phyloP scores from a whole-genome alignment of 805 yeast species.

The Metschnikowia cerradonensis region DNA sequence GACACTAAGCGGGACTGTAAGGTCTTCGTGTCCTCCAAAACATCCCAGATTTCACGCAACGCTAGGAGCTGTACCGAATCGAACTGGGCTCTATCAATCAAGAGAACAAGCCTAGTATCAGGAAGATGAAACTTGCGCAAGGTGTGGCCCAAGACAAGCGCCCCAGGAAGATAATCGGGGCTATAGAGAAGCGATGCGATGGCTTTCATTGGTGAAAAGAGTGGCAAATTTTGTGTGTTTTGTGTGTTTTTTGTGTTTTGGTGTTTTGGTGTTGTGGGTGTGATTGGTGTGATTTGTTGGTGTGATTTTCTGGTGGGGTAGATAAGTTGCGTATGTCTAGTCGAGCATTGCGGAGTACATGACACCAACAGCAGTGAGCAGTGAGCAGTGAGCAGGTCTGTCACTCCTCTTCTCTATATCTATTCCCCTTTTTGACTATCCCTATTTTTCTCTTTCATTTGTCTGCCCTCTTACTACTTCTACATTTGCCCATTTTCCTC shows the following conservation, averaged over 20 bases:
- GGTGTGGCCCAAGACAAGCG: slow-evolving; percentile 45
- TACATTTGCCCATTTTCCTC: no score
- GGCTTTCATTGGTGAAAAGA: slow-evolving; percentile 11
- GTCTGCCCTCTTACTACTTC: no score
- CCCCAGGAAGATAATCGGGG: slow-evolving; percentile 54
- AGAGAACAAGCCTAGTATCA: slow-evolving; percentile 24
- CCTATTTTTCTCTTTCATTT: no score
- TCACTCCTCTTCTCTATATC: no score
- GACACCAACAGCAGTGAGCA: background rate
- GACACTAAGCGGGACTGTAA: slow-evolving; percentile 23
- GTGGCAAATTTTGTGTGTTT: background rate
- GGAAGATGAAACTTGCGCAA: slow-evolving; percentile 13
- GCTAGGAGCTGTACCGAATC: slow-evolving; percentile 24
- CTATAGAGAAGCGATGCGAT: slow-evolving; percentile 36
- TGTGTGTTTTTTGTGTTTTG: background rate
- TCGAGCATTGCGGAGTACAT: slow-evolving; percentile 3
- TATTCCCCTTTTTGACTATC: no score
- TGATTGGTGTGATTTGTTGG: background rate
- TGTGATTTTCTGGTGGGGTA: slow-evolving; percentile 1
- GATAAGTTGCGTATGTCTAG: background rate
- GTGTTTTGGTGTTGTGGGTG: background rate
- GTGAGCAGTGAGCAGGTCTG: no score
- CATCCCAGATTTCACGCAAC: slow-evolving; percentile 26
- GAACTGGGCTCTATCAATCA: slow-evolving; percentile 30
- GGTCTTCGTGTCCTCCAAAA: slow-evolving; percentile 26